Base-by-base conservation (phyloP, 2,329 filamentous ascomycete species). In the Cercospora berteroae region DNA sequence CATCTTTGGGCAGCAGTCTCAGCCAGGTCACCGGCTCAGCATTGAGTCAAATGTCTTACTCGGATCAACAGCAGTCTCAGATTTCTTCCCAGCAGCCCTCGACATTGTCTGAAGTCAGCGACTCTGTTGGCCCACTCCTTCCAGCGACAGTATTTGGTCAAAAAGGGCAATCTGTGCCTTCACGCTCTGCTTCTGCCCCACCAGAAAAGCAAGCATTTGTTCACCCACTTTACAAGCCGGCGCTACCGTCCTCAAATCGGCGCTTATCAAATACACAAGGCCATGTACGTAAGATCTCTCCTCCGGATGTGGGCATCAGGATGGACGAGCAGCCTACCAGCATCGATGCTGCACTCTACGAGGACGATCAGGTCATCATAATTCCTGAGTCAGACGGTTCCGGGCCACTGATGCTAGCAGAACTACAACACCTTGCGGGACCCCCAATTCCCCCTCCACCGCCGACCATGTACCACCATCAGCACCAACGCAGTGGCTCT, bases 361-460 rank as follows among this genome's bases (percentile, higher is more conserved):
- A 79, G 6, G 63, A 63, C 10, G 75, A 81, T 60, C 77, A 83
- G 5, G 76, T 83, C 60, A 79, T 84, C 36, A 76, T 83, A 55
- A 77, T 83, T 44, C 79, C 80, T 20, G 76, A 79, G 74, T 72
- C 72, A 16, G 74, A 67, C 58, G 69, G 71, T 42, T 66, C 67
- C 4, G 50, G 58, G 2, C 67, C 68, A n/a, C 62, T 64, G 9
- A 69, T 77, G 57, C 81, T 89, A 18, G 85, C 87, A 6, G 86
- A 89, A 73, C 81, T 89, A 9, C 86, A 88, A 73, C 87, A 89
- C 75, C 79, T 89, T 16, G 84, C 83, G 25, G 80, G 77, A 9
- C 85, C 85, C 10, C 85, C 85, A 0, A 76, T 78, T 9, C 79
- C 79, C 12, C 78, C 78, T 33, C 79, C 79, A 1, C 77, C 78